Percentiles rank a stretch among this genome's conserved stretches.
phyloP scores from a whole-genome alignment of 768 basidiomycete species.

The Rhodotorula paludigena region DNA sequence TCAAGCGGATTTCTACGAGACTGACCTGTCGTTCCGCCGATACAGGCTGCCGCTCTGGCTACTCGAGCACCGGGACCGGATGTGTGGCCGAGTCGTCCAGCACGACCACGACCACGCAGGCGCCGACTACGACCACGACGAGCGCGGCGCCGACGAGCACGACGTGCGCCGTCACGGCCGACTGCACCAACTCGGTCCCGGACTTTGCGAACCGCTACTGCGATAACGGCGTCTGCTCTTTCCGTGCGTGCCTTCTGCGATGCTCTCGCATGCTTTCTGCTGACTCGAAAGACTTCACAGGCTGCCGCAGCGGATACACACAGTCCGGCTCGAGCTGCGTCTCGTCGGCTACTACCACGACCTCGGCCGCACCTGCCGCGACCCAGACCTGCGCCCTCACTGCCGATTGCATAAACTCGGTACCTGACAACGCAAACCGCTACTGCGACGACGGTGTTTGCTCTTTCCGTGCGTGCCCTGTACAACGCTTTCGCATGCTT shows the following conservation, averaged over 20 bases:
- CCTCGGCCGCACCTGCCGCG: not conserved
- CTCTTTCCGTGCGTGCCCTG: not conserved
- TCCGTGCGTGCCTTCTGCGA: not conserved
- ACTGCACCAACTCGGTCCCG: not conserved
- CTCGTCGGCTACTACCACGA: not conserved
- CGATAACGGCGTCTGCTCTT: not conserved
- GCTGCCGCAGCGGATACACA: constrained; percentile 1
- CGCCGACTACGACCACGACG: not conserved
- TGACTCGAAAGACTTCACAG: not conserved
- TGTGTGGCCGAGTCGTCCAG: not conserved
- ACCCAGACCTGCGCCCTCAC: not conserved
- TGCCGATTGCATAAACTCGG: not conserved
- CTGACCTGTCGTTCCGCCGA: too few relatives aligned
- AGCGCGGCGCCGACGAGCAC: too few relatives aligned
- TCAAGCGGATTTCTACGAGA: too few relatives aligned
- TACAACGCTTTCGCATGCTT: not conserved
- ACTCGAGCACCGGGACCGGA: too few relatives aligned
- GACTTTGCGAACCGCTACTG: not conserved
- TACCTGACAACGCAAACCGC: not conserved
- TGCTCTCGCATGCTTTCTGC: not conserved
- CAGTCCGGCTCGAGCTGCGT: not conserved
- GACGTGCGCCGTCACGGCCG: not conserved
- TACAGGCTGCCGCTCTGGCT: too few relatives aligned
- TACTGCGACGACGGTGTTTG: not conserved
- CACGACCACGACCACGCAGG: not conserved